Conservation (phyloP, 345 rosid genomes). For the Salix dunnii region DNA sequence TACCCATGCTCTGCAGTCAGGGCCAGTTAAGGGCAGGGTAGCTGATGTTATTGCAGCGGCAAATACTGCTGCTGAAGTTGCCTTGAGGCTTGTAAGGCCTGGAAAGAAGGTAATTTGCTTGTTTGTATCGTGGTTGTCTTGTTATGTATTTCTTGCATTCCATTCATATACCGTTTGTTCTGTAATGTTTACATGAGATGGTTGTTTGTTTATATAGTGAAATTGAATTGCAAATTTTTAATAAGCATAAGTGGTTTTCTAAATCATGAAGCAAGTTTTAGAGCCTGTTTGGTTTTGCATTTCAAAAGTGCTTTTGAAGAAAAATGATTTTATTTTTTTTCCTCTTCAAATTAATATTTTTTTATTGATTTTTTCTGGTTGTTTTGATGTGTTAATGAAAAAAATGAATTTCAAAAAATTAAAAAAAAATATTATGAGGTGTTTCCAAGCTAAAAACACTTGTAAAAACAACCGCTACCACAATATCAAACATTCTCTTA, state of each 20-base stretch:
- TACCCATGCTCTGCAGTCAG: constrained; percentile 77
- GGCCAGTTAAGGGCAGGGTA: constrained; percentile 62
- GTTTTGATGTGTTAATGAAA: no score
- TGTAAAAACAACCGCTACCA: no score
- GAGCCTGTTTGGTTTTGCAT: no score
- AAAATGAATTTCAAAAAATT: no score
- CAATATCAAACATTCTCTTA: background rate
- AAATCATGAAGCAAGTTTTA: background rate
- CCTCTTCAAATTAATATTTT: no score
- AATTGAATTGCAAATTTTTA: background rate
- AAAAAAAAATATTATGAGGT: no score
- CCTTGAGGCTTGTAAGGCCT: constrained; percentile 93
- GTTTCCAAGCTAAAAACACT: no score
- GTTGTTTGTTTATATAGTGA: background rate
- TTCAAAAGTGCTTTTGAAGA: no score
- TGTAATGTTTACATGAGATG: background rate
- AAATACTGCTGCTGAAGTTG: constrained; percentile 95
- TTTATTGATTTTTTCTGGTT: no score
- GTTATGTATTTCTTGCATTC: background rate
- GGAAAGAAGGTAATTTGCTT: constrained; percentile 71
- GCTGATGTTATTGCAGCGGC: constrained; percentile 96
- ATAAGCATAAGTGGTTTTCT: background rate
- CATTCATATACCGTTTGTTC: background rate
- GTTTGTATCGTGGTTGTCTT: background rate
- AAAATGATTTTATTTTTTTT: no score